Evolutionary conservation across 1,284 basidiomycete species (phyloP), one percentile per base, ranked within the genome.

Genomic region (Xanthoconium separans): DNA sequence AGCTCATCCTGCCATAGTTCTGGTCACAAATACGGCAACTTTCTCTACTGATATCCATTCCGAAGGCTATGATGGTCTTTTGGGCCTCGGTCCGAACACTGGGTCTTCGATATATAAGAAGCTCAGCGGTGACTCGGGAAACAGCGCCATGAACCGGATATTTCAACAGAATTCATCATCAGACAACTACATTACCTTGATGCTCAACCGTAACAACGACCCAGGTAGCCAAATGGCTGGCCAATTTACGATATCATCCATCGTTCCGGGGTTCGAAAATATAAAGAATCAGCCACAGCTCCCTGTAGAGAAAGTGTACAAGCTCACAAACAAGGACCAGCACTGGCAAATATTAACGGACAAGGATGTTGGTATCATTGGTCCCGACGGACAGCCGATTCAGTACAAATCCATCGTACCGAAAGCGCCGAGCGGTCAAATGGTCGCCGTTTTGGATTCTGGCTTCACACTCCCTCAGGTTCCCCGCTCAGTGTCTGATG

Each of bases 321-420:
- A 48, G 34, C 51, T 69, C n/a, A 72, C 67, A 6, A 58, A 70
- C 60, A 63, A 67, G 69, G 85, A 88, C 63, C 89, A 91, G 68
- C 89, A 91, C 69, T 91, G 88, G 89, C 86, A 89, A 61, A 78
- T 84, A 22, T 67, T 84, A 44, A 84, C 84, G 0, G 85, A 89
- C 70, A 78, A 79, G 57, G 60, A 80, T 57, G 69, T 74, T 41
- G 83, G 82, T 30, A 77, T 89, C 45, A 81, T 87, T 56, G 87
- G 87, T 1, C 86, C 88, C 0, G 89, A 91, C 61, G 87, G 89
- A 9, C 71, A 80, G 36, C 71, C 80, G 15, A 84, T 91, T 58
- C 59, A 73, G 41, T 71, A 82, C 56, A 68, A 81, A 10, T 87
- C 87, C 13, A 86, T 89, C 58, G 87, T 87, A 4, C 85, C 85